Evolutionary conservation across 2,329 filamentous ascomycete genomes (phyloP).

Genomic region (Myriosclerotinia scirpicola): DNA sequence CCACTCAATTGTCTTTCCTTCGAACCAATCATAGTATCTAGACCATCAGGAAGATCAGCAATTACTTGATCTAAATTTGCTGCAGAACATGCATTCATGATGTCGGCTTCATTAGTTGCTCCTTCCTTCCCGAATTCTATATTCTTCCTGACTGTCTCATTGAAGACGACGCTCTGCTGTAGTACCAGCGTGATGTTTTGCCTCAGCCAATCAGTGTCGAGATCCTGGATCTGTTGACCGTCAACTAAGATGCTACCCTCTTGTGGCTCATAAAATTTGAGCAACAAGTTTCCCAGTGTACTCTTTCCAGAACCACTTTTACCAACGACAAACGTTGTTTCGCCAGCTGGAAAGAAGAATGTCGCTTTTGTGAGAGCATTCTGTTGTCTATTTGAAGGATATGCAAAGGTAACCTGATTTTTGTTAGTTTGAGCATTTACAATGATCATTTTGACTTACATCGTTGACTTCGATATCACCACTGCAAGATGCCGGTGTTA

Average conservation of each 20-base stretch:
- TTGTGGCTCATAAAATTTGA: slow-evolving; percentile 71
- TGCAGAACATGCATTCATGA: slow-evolving; percentile 62
- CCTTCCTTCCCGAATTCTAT: slow-evolving; percentile 67
- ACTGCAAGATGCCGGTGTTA: slow-evolving; percentile 48
- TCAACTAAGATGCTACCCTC: slow-evolving; percentile 70
- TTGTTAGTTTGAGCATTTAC: slow-evolving; percentile 18
- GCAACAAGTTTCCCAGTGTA: slow-evolving; percentile 76
- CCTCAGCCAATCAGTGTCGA: slow-evolving; percentile 72
- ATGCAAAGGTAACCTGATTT: slow-evolving; percentile 74
- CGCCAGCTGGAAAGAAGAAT: slow-evolving; percentile 69
- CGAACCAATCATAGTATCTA: slow-evolving; percentile 69
- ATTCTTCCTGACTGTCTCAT: slow-evolving; percentile 76
- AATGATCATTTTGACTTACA: slow-evolving; percentile 48
- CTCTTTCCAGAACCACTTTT: slow-evolving; percentile 91
- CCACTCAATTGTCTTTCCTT: slow-evolving; percentile 75
- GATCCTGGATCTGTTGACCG: slow-evolving; percentile 55
- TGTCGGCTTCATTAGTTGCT: slow-evolving; percentile 53
- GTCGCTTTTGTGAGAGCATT: slow-evolving; percentile 60
- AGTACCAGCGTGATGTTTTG: slow-evolving; percentile 78
- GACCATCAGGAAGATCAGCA: slow-evolving; percentile 62
- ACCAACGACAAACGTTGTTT: slow-evolving; percentile 79
- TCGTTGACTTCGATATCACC: slow-evolving; percentile 70
- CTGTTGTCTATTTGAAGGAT: slow-evolving; percentile 66
- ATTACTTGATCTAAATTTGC: slow-evolving; percentile 71
- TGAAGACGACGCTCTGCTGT: slow-evolving; percentile 78